A percentile compares a stretch with the other conserved stretches of the same genome.
phyloP scores from a whole-genome alignment of 2,329 filamentous ascomycete genomes.

The Aschersonia sp. region DNA sequence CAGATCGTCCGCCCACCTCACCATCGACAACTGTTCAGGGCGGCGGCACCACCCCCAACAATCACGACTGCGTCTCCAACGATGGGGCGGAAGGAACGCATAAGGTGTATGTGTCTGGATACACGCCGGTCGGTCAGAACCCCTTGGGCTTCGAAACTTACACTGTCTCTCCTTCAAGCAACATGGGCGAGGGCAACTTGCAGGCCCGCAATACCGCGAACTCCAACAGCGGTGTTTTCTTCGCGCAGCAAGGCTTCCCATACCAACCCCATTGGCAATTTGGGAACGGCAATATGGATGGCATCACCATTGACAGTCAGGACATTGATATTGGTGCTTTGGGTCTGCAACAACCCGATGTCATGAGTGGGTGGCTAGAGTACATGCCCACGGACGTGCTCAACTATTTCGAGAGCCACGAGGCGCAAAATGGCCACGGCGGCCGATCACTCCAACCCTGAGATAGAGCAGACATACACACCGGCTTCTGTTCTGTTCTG shows the following conservation, averaged over 20 bases:
- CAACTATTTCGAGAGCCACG: constrained; percentile 32
- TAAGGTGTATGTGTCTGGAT: constrained; percentile 21
- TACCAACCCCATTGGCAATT: constrained; percentile 17
- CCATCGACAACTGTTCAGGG: constrained; percentile 8
- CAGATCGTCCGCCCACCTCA: constrained; percentile 11
- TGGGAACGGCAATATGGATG: constrained; percentile 22
- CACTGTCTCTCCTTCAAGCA: constrained; percentile 25
- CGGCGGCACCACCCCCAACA: constrained; percentile 6
- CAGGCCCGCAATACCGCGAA: background rate
- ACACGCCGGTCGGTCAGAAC: constrained; percentile 25
- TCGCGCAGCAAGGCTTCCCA: constrained; percentile 11
- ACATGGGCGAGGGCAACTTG: constrained; percentile 18
- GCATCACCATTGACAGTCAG: constrained; percentile 61
- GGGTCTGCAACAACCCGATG: constrained; percentile 41
- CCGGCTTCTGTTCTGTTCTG: background rate
- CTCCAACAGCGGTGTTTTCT: constrained; percentile 10
- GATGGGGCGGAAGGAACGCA: constrained; percentile 12
- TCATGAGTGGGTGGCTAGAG: constrained; percentile 60
- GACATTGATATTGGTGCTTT: constrained; percentile 62
- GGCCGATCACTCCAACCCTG: background rate
- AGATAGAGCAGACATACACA: background rate
- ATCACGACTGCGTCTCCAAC: constrained; percentile 15
- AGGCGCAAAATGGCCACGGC: constrained; percentile 12
- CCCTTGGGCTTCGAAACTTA: constrained; percentile 28
- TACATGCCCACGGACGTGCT: constrained; percentile 55